These are phyloP conservation scores for Apiospora marii DNA, from an alignment of 2,329 filamentous ascomycete species.

Conservation along the genomic window DNA sequence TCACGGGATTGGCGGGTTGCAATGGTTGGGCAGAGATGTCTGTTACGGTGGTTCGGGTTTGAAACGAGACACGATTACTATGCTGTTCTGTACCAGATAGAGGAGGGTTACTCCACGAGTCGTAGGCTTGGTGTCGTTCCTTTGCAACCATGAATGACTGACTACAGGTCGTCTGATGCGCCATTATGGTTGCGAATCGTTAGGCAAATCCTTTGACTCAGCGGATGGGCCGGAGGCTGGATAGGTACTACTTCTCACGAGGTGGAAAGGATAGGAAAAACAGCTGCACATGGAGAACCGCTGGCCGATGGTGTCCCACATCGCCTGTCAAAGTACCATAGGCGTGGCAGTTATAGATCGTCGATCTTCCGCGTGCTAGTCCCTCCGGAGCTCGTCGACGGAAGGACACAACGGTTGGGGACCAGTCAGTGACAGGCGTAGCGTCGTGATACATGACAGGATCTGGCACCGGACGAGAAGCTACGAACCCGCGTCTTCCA, in stretches of 20 bases:
- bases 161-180: neutral
- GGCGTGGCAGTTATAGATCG: slow-evolving; percentile 6
- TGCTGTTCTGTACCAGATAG: neutral
- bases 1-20: neutral
- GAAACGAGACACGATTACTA: slow-evolving; percentile 9
- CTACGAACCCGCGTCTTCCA: neutral
- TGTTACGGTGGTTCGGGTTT: slow-evolving; percentile 8
- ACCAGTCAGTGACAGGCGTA: neutral
- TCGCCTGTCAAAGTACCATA: neutral
- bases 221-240: neutral
- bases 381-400: neutral
- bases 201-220: neutral
- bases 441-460: neutral
- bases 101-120: neutral
- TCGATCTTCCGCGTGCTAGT: neutral
- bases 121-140: neutral
- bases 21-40: neutral
- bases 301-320: neutral
- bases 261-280: neutral
- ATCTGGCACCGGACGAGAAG: neutral
- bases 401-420: neutral
- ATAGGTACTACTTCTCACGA: neutral
- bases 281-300: neutral
- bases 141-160: neutral
- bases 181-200: neutral